Percentiles rank a stretch among this genome's conserved stretches.
phyloP scores from a whole-genome alignment of 805 yeast species.

The Debaryomyces tyrocola region DNA sequence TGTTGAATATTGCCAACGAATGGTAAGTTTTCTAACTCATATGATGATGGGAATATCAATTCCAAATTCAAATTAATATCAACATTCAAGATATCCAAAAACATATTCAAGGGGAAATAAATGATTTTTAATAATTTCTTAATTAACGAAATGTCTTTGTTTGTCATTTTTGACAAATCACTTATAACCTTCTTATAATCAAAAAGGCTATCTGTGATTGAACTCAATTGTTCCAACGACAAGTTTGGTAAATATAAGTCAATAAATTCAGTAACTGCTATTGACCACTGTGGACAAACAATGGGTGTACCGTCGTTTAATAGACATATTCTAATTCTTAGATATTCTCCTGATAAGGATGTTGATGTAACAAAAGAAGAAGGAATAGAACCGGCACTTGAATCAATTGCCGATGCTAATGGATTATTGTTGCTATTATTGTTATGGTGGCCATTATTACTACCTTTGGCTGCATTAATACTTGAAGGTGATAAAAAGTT shows the following conservation, averaged over 20 bases:
- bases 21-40: constrained; percentile 38
- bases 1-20: constrained; percentile 42
- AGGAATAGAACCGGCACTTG: constrained; percentile 13
- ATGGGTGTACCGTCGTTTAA: constrained; percentile 85
- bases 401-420: not conserved
- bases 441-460: constrained; percentile 5
- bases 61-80: constrained; percentile 71
- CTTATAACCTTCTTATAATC: constrained; percentile 40
- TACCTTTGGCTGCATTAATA: constrained; percentile 11
- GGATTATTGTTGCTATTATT: constrained; percentile 8
- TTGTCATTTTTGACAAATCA: constrained; percentile 38
- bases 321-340: constrained; percentile 65
- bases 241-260: constrained; percentile 63
- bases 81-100: constrained; percentile 56
- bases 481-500: constrained; percentile 39
- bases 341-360: constrained; percentile 79
- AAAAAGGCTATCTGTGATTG: constrained; percentile 38
- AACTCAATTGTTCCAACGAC: constrained; percentile 43
- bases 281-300: constrained; percentile 67
- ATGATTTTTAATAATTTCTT: constrained; percentile 46
- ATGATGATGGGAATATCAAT: constrained; percentile 69
- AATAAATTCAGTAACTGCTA: constrained; percentile 51
- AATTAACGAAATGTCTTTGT: constrained; percentile 37
- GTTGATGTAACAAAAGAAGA: constrained; percentile 88
- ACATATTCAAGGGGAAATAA: constrained; percentile 58